Evolutionary conservation across 75 land plant species (phyloP).

Genomic region (Chamaecyparis obtusa): DNA sequence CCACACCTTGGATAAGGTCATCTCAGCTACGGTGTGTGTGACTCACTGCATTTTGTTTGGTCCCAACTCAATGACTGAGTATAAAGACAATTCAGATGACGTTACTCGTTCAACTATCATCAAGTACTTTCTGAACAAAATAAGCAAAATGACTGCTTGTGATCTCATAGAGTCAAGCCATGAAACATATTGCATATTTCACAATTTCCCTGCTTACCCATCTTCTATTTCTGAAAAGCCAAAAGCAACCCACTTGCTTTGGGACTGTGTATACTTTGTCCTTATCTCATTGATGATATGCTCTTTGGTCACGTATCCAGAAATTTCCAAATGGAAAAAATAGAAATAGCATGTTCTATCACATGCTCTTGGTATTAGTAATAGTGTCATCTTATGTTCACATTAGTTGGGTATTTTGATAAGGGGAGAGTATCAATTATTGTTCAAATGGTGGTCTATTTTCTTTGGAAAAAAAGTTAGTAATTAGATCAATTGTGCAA

Average conservation of each 20-base stretch:
- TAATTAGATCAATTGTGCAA: too few relatives aligned
- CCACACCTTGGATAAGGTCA: background rate
- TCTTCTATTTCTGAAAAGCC: background rate
- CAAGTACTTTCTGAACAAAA: background rate
- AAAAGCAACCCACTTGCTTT: background rate
- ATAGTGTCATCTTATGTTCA: too few relatives aligned
- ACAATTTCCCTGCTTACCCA: background rate
- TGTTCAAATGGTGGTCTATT: too few relatives aligned
- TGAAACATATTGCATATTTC: background rate
- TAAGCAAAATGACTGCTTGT: background rate
- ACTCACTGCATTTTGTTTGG: background rate
- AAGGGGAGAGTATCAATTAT: too few relatives aligned
- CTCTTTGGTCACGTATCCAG: background rate
- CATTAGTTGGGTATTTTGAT: too few relatives aligned
- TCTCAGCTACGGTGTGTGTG: background rate
- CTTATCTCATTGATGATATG: background rate
- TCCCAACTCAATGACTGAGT: background rate
- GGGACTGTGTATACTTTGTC: background rate
- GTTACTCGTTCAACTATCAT: background rate
- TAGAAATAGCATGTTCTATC: background rate
- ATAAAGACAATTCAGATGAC: conserved; percentile 5
- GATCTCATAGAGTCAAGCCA: background rate
- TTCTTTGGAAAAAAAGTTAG: too few relatives aligned
- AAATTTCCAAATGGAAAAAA: background rate
- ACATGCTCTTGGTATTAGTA: too few relatives aligned